Evolutionary conservation across 306 rosid species (phyloP).

Genomic region (Hippophae tibetana): DNA sequence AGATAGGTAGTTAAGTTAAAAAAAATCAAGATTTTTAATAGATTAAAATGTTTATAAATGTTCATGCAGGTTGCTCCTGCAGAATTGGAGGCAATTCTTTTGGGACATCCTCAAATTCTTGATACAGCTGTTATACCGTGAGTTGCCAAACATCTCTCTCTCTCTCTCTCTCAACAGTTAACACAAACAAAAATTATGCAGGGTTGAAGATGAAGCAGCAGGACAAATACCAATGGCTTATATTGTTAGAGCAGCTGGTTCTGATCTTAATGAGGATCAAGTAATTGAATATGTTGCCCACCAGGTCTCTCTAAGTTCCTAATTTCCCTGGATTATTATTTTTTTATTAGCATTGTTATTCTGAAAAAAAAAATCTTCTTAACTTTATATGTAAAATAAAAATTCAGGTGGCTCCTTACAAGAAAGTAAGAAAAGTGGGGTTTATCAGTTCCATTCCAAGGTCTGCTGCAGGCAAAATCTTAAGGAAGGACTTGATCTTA

Average conservation of each 20-base stretch:
- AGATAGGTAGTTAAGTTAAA: too few relatives aligned
- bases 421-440: constrained; percentile 65
- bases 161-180: constrained; percentile 11
- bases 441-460: constrained; percentile 60
- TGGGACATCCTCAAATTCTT: constrained; percentile 63
- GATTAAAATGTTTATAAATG: too few relatives aligned
- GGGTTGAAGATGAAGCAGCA: constrained; percentile 71
- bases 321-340: background rate
- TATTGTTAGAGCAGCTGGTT: constrained; percentile 50
- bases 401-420: constrained; percentile 84
- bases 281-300: constrained; percentile 70
- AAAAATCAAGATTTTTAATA: too few relatives aligned
- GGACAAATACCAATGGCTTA: constrained; percentile 92
- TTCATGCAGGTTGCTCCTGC: constrained; percentile 81
- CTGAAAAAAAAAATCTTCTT: background rate
- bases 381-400: background rate
- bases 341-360: background rate
- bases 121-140: constrained; percentile 93
- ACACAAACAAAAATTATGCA: constrained; percentile 15
- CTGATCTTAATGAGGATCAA: constrained; percentile 52
- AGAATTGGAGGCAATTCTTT: constrained; percentile 71
- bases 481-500: constrained; percentile 75
- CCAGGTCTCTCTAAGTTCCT: constrained; percentile 39
- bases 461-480: constrained; percentile 82
- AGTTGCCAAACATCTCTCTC: constrained; percentile 14